Conservation (phyloP, 192 early-diverging fungal genomes). For the Geranomyces michiganensis region DNA sequence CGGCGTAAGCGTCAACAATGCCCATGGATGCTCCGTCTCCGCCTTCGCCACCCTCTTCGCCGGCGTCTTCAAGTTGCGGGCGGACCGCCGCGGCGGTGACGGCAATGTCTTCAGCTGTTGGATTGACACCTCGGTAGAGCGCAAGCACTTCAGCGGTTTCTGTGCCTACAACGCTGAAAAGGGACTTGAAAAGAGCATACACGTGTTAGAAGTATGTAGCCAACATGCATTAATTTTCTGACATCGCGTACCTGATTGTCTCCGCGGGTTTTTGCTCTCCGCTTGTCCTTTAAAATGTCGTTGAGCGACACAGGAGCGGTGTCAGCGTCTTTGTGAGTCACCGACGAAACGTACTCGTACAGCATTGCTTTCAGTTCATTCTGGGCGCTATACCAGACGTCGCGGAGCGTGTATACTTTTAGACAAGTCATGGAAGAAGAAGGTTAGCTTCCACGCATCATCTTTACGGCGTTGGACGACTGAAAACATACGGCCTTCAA, state of each 20-base stretch:
- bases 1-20: conserved; percentile 69
- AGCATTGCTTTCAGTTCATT: conserved; percentile 60
- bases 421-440: neutral
- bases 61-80: neutral
- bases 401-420: conserved; percentile 49
- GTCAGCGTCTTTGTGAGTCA: conserved; percentile 26
- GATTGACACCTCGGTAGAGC: conserved; percentile 16
- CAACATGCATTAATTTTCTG: no score
- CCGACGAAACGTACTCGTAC: conserved; percentile 54
- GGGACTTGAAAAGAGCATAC: no score
- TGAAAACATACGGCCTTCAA: conserved; percentile 13
- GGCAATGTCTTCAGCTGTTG: conserved; percentile 1
- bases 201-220: no score
- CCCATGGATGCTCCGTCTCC: conserved; percentile 32
- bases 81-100: conserved; percentile 6
- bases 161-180: conserved; percentile 19
- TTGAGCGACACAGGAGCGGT: conserved; percentile 44
- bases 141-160: conserved; percentile 14
- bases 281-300: conserved; percentile 49
- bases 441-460: neutral
- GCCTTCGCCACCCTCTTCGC: neutral
- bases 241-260: conserved; percentile 21
- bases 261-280: conserved; percentile 21
- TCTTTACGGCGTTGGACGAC: no score
- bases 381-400: conserved; percentile 56